Evolutionary conservation across 257 asterid genomes (phyloP), one percentile per base, ranked within the genome.

Genomic region (Nicotiana benthamiana): DNA sequence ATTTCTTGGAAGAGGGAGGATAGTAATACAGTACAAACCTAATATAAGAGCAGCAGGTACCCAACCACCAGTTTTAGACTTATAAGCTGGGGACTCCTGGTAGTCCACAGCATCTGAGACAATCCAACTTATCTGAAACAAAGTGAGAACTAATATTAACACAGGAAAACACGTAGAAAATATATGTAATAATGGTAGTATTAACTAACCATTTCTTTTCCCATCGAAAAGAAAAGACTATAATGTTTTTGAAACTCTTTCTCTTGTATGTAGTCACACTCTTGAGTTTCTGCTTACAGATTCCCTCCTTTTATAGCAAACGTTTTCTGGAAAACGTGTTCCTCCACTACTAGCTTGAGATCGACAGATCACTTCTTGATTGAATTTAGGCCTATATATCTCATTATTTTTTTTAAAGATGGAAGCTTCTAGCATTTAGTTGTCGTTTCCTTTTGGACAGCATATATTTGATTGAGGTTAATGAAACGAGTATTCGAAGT

Each of bases 21-120:
- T 51, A 48, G 4, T 48, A 51, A 11, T 51, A 18, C 11, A 16
- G 67, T 74, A 84, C 88, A 32, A 82, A 93, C 98, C 98, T 87
- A 94, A 88, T 80, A 93, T 90, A 40, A 91, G 93, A 26, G 97
- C 96, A 43, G 97, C 98, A 16, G 97, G 91, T 5, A 90, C 79
- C 98, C 98, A 94, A 28, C 98, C 97, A 8, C 98, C 98, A 28
- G 98, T 94, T 83, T 84, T 88, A 46, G 94, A 68, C 83, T 84
- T 89, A 24, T 91, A 93, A 77, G 97, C 97, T 0, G 97, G 94
- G 24, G 46, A 80, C 20, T 97, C 98, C 68, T 86, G 87, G 93
- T 91, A 88, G 80, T 94, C 92, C 79, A 93, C 92, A 20, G 97
- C 93, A 85, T 91, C 98, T 18, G 83, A 86, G 52, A 89, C 87